Percentiles rank a stretch among this genome's conserved stretches.
Conservation (phyloP, 805 yeast species). For the Ogataea methanolica region DNA sequence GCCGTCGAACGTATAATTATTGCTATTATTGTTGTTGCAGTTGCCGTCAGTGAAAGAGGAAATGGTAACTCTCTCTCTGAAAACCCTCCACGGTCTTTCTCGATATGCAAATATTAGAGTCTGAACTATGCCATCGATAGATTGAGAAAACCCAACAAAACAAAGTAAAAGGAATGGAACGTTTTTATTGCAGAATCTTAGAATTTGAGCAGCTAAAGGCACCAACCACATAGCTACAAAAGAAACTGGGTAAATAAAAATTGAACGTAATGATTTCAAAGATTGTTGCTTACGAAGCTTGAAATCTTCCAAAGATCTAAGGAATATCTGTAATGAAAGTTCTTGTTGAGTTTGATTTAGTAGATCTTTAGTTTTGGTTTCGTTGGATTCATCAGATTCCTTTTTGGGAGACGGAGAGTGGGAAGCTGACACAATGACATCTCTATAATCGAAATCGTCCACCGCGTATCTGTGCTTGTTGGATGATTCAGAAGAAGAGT, state of each 20-base stretch:
- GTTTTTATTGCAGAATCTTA: constrained; percentile 5
- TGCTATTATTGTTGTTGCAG: neutral
- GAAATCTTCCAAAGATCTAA: constrained; percentile 13
- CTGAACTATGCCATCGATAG: constrained; percentile 18
- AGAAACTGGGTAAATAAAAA: constrained; percentile 16
- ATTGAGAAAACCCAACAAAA: constrained; percentile 11
- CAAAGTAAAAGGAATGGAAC: constrained; percentile 8
- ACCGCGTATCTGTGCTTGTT: neutral
- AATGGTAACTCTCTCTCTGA: neutral
- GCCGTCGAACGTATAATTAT: no score
- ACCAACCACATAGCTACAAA: constrained; percentile 14
- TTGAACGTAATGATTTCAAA: constrained; percentile 10
- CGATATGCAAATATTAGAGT: constrained; percentile 13
- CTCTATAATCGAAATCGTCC: constrained; percentile 1
- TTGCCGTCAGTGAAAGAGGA: neutral
- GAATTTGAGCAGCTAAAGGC: constrained; percentile 13
- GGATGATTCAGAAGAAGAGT: neutral
- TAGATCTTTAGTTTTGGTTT: neutral
- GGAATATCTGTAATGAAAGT: constrained; percentile 8
- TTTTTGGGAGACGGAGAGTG: no score
- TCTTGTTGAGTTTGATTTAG: constrained; percentile 5
- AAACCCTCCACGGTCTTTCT: constrained; percentile 20
- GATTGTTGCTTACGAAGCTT: constrained; percentile 15
- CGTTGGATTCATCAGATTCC: no score
- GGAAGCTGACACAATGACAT: neutral